Evolutionary conservation across 2,329 filamentous ascomycete genomes (phyloP).

Genomic region (Dothiorella sarmentorum): DNA sequence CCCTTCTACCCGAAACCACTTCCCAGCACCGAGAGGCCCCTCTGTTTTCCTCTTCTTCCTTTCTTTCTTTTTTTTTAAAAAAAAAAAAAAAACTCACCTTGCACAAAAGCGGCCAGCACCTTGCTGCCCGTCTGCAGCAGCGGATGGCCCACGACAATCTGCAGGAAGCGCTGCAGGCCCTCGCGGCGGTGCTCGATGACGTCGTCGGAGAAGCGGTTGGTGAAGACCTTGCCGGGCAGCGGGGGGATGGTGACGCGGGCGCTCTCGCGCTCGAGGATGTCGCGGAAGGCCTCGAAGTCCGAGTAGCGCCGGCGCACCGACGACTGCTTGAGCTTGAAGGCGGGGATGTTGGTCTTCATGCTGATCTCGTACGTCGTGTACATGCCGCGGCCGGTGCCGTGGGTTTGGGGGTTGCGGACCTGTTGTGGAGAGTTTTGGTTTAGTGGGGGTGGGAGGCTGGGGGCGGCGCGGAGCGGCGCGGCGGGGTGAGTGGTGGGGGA

Average conservation of each 20-base stretch:
- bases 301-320: slow-evolving; percentile 90
- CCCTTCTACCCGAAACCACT: no score
- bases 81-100: slow-evolving; percentile 58
- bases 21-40: no score
- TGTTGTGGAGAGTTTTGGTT: no score
- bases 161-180: slow-evolving; percentile 89
- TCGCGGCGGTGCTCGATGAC: slow-evolving; percentile 93
- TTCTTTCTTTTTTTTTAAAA: no score
- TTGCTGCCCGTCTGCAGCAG: slow-evolving; percentile 96
- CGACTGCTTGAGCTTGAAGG: slow-evolving; percentile 87
- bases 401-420: slow-evolving; percentile 91
- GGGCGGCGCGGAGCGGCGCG: not conserved
- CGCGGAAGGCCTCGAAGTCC: slow-evolving; percentile 98
- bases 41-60: no score
- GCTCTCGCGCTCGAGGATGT: slow-evolving; percentile 93
- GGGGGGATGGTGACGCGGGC: slow-evolving; percentile 94
- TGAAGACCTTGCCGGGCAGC: slow-evolving; percentile 94
- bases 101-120: slow-evolving; percentile 92
- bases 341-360: slow-evolving; percentile 96
- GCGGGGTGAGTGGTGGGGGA: not conserved
- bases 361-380: slow-evolving; percentile 99
- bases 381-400: slow-evolving; percentile 92
- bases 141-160: slow-evolving; percentile 96
- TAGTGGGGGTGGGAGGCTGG: slow-evolving; percentile 22
- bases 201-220: slow-evolving; percentile 95